Percentiles rank a stretch among this genome's conserved stretches.
phyloP scores from a whole-genome alignment of 176 grass and related monocot species.

The Pontederia paniculata region DNA sequence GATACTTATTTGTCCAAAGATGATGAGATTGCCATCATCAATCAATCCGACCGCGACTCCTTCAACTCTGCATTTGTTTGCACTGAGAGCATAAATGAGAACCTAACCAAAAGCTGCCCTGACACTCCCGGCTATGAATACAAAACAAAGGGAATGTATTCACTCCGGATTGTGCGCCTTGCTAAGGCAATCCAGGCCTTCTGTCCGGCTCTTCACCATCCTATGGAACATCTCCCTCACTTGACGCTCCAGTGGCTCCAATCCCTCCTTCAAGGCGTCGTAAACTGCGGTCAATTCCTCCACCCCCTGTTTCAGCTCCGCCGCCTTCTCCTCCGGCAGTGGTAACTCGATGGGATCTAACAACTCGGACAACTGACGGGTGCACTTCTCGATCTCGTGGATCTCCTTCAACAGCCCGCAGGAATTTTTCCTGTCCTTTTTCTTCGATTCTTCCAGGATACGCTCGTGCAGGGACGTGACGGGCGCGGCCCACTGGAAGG shows the following conservation, averaged over 20 bases:
- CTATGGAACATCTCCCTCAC: constrained; percentile 78
- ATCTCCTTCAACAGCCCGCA: constrained; percentile 82
- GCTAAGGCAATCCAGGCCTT: constrained; percentile 66
- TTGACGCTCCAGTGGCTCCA: constrained; percentile 77
- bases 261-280: constrained; percentile 41
- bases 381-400: constrained; percentile 61
- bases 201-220: constrained; percentile 59
- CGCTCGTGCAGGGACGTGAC: constrained; percentile 42
- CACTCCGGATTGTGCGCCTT: constrained; percentile 35
- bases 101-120: too few relatives aligned
- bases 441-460: constrained; percentile 83
- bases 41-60: too few relatives aligned
- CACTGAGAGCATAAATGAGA: too few relatives aligned
- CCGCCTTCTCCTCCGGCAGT: constrained; percentile 37
- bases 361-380: constrained; percentile 56
- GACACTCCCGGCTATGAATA: too few relatives aligned
- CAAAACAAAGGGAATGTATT: constrained; percentile 6
- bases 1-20: too few relatives aligned
- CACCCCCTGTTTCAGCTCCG: constrained; percentile 41
- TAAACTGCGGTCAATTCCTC: constrained; percentile 49
- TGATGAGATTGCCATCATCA: too few relatives aligned
- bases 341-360: constrained; percentile 58
- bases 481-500: constrained; percentile 43
- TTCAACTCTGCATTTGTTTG: too few relatives aligned
- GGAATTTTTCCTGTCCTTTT: constrained; percentile 68